Conservation (phyloP, 257 asterid genomes). For the Paraleonurus japonicus region DNA sequence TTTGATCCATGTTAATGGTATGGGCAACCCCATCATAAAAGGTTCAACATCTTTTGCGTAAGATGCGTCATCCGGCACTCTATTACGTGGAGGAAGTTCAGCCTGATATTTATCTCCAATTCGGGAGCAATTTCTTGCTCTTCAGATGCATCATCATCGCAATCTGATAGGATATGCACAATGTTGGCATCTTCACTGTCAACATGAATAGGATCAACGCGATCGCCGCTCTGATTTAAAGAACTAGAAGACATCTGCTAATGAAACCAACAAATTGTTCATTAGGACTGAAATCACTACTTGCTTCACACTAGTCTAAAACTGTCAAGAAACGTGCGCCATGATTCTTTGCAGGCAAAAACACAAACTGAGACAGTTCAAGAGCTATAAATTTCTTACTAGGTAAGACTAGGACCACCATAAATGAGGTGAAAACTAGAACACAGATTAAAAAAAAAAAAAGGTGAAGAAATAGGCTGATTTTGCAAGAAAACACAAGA, state of each 20-base stretch:
- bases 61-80: constrained; percentile 11
- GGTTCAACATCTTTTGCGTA: constrained; percentile 13
- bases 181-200: constrained; percentile 32
- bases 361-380: background rate
- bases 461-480: background rate
- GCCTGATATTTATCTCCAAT: constrained; percentile 64
- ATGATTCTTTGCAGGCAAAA: constrained; percentile 13
- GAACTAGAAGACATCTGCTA: constrained; percentile 39
- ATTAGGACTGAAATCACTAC: background rate
- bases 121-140: constrained; percentile 52
- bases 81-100: constrained; percentile 42
- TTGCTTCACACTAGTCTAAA: constrained; percentile 7
- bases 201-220: constrained; percentile 31
- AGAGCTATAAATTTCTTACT: background rate
- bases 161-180: constrained; percentile 37
- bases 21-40: constrained; percentile 36
- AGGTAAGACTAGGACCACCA: background rate
- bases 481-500: background rate
- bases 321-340: background rate
- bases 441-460: no score
- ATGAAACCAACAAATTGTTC: constrained; percentile 3
- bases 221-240: constrained; percentile 29
- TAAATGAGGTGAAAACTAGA: background rate
- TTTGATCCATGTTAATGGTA: constrained; percentile 36
- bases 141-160: constrained; percentile 33